Conservation (phyloP, 495 filamentous ascomycete species). For the Ascodesmis nigricans region DNA sequence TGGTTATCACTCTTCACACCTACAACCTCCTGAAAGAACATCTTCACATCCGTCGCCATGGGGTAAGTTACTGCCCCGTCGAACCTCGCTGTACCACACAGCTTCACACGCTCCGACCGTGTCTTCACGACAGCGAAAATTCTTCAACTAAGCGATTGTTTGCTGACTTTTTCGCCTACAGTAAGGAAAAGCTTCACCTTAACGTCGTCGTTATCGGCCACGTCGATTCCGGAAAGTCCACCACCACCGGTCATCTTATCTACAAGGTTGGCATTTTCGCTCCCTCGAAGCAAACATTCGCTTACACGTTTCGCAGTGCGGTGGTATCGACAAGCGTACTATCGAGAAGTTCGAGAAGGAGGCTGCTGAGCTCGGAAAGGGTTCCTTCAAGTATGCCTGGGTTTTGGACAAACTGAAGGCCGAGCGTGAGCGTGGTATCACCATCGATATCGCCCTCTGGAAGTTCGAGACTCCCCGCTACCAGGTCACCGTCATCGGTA, state of each 20-base stretch:
- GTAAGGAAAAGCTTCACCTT: conserved; percentile 73
- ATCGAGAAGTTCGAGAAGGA: conserved; percentile 99
- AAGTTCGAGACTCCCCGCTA: conserved; percentile 99
- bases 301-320: conserved; percentile 42
- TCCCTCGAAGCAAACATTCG: neutral
- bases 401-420: conserved; percentile 99
- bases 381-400: conserved; percentile 99
- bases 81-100: neutral
- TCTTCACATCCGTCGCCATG: conserved; percentile 11
- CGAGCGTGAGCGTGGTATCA: conserved; percentile 99
- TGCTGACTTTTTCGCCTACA: conserved; percentile 4
- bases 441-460: conserved; percentile 99
- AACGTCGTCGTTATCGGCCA: conserved; percentile 99
- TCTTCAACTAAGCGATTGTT: neutral
- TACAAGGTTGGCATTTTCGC: conserved; percentile 43
- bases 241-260: conserved; percentile 94
- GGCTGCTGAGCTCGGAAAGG: conserved; percentile 98
- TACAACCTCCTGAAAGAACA: too few relatives aligned
- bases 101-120: neutral
- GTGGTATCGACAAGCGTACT: conserved; percentile 99
- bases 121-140: neutral
- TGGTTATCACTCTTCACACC: too few relatives aligned
- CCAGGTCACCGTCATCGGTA: conserved; percentile 98
- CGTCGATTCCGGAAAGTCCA: conserved; percentile 99
- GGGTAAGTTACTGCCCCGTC: conserved; percentile 14